Base-by-base conservation (phyloP, 2,329 filamentous ascomycete species). In the Paramyrothecium sp. region DNA sequence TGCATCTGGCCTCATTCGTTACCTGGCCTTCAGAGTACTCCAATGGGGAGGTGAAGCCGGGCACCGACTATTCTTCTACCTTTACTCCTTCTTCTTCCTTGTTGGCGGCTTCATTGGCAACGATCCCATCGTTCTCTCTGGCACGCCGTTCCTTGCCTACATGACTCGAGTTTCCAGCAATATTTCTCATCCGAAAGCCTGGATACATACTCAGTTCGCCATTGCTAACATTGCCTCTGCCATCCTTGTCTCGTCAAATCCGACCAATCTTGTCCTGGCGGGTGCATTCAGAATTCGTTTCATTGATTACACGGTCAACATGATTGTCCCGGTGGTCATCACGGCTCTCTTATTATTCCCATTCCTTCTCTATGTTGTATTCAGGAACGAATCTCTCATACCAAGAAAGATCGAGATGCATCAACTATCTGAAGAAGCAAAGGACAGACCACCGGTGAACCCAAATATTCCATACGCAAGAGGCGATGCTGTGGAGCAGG, bases 131-230 rank as follows among this genome's bases (percentile, higher is more conserved):
- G 90, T 91, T 54, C 73, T 91, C 0, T 90, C 88, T 0, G 89
- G 89, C 2, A 92, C 89, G 0, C 83, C 89, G 0, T 91, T 91
- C 56, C 79, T 91, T 13, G 86, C 89, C 3, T 92, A 92, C 70
- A 90, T 92, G 87, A 91, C 88, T 0, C 79, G 88, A 7, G 88
- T 90, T 0, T 90, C 88, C 0, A 86, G 82, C 71, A 91, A 91
- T 61, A 91, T 92, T 57, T 73, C 81, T 12, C 84, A 89, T 56
- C 88, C 89, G 0, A 77, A 85, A 64, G 89, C 89, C 0, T 91
- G 89, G 89, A 90, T 91, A 21, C 82, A 86, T 63, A 84, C 83
- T 2, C 89, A 92, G 58, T 91, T 91, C 57, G 82, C 89, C 17
- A 71, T 90, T 1, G 88, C 88, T 54, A 91, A 91, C 60, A 89